A percentile compares a stretch with the other conserved stretches of the same genome.
Evolutionary conservation across 2,329 filamentous ascomycete species (phyloP).

Genomic region (Ustulina deusta): DNA sequence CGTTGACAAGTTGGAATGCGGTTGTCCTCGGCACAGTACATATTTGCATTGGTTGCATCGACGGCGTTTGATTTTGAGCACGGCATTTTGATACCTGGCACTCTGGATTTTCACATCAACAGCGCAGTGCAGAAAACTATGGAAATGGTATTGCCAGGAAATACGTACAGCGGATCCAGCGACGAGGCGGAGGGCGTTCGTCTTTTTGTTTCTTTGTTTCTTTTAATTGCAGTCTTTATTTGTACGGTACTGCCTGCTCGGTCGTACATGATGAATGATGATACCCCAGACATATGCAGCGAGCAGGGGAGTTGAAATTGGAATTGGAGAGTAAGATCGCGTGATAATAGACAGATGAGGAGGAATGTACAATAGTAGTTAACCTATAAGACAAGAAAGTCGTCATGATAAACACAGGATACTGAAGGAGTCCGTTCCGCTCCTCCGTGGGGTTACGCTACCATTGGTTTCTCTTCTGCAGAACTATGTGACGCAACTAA

Average conservation of each 20-base stretch:
- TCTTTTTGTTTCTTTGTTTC: neutral
- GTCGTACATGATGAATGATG: conserved; percentile 31
- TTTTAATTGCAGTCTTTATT: neutral
- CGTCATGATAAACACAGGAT: neutral
- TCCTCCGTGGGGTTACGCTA: neutral
- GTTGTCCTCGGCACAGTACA: neutral
- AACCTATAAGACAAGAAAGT: neutral
- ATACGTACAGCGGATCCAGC: neutral
- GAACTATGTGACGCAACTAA: neutral
- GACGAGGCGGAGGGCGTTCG: conserved; percentile 2
- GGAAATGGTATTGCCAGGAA: conserved; percentile 3
- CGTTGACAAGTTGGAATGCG: neutral
- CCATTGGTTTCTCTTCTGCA: too few species aligned
- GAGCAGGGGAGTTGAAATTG: neutral
- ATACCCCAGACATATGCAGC: conserved; percentile 29
- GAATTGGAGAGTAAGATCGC: neutral
- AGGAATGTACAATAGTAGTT: conserved; percentile 2
- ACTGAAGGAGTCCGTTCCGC: conserved; percentile 8
- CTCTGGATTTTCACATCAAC: neutral
- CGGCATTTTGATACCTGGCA: conserved; percentile 18
- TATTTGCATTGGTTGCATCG: conserved; percentile 31
- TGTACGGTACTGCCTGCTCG: neutral
- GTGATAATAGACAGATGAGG: neutral
- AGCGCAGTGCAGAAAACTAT: neutral
- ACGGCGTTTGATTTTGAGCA: conserved; percentile 18